A percentile compares a stretch with the other conserved stretches of the same genome.
Evolutionary conservation across 2,329 filamentous ascomycete species (phyloP).

Genomic region (Curvularia sp.): DNA sequence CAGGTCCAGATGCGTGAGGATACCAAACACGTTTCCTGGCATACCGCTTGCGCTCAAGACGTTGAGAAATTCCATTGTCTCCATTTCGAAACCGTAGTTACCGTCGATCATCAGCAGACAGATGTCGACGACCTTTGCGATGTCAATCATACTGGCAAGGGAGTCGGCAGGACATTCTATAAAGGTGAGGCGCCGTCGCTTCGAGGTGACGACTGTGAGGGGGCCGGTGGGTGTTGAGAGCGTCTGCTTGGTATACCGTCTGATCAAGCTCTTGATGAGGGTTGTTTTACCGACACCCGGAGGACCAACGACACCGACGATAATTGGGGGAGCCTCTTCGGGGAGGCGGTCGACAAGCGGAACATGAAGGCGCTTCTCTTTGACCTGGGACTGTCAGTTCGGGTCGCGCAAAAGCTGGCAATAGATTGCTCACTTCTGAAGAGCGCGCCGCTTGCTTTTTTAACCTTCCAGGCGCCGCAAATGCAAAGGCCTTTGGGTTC

Average conservation of each 20-base stretch:
- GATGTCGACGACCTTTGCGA: conserved; percentile 97
- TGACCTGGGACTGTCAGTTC: conserved; percentile 65
- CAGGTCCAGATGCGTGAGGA: conserved; percentile 93
- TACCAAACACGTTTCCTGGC: conserved; percentile 98
- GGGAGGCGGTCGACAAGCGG: conserved; percentile 94
- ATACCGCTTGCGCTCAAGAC: conserved; percentile 92
- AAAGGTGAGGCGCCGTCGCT: conserved; percentile 92
- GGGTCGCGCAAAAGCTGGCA: background rate
- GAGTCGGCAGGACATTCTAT: conserved; percentile 95
- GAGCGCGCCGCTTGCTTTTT: conserved; percentile 76
- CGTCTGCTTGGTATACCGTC: conserved; percentile 94
- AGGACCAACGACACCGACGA: conserved; percentile 93
- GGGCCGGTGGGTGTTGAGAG: conserved; percentile 88
- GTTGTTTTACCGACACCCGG: conserved; percentile 96
- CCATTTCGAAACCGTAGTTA: conserved; percentile 99
- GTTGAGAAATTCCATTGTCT: conserved; percentile 99
- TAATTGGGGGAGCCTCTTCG: conserved; percentile 90
- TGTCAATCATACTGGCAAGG: conserved; percentile 93
- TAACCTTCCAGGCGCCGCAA: conserved; percentile 80
- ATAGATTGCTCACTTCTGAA: conserved; percentile 64
- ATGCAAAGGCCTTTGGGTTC: conserved; percentile 92
- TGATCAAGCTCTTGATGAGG: conserved; percentile 90
- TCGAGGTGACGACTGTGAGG: conserved; percentile 94
- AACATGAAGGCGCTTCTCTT: conserved; percentile 95
- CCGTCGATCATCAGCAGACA: conserved; percentile 98